Evolutionary conservation across 192 early-diverging fungal genomes (phyloP), one percentile per base, ranked within the genome.

Genomic region (Mortierella antarctica): DNA sequence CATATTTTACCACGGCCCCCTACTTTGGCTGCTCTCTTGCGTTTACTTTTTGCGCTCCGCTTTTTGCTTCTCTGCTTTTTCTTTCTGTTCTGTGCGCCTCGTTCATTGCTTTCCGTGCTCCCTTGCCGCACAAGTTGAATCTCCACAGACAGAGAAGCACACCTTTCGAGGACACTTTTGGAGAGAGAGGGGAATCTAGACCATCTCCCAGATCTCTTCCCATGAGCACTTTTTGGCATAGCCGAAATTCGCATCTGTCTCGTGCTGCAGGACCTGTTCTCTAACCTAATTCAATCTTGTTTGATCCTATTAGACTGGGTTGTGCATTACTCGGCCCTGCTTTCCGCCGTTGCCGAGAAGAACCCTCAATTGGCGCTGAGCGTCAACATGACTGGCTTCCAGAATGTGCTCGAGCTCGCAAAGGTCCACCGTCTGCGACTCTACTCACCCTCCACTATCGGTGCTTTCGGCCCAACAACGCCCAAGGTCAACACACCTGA

Each of bases 381-480:
- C 21, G 87, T 91, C 71, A 91, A 91, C 74, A 88, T 91, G 69
- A 84, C 67, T 67, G 90, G 90, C n/a, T 89, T 91, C 79, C 88
- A 89, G 64, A 91, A 91, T 73, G 83, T 89, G 44, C 82, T 91
- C 44, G 89, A 91, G 59, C 60, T 91, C 47, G 86, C 90, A 23
- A 89, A 85, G 65, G 56, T 77, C 23, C 90, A 91, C 74, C 69
- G 84, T 44, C 84, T 91, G 13, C 82, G 90, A 2, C 65, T 91
- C 10, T 83, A 89, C 66, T 89, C 87, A 0, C 90, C 90, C 14
- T 88, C 87, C 56, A 91, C 90, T 4, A 91, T 91, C 66, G 90
- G 90, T n/a, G 90, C 90, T 9, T 91, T 91, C 64, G 90, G 90
- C 40, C 90, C 90, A 10, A 82, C 87, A 2, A 91, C 90, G 11